These are phyloP conservation scores for Amaranthus palmeri DNA, from an alignment of 148 eudicot genomes.

Conservation along the genomic window DNA sequence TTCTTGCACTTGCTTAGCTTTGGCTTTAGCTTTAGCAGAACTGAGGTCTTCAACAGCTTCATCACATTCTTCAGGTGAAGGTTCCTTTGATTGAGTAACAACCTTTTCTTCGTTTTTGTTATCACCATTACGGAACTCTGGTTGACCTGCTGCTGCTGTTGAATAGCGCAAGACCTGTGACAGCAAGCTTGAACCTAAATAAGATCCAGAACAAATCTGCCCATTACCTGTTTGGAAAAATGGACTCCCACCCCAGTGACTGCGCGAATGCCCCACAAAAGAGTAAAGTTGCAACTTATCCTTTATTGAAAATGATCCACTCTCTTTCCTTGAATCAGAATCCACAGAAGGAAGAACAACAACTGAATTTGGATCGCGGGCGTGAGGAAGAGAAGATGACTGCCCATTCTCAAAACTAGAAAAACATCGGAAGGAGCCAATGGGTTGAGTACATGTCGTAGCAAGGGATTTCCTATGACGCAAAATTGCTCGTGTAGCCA, in stretches of 20 bases:
- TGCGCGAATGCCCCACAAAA: conserved; percentile 28
- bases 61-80: conserved; percentile 88
- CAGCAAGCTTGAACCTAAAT: conserved; percentile 33
- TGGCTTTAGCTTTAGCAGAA: conserved; percentile 68
- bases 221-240: conserved; percentile 24
- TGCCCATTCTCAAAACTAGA: conserved; percentile 34
- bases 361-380: conserved; percentile 27
- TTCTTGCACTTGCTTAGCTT: conserved; percentile 67
- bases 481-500: conserved; percentile 64
- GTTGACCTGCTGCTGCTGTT: conserved; percentile 50
- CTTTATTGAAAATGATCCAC: conserved; percentile 23
- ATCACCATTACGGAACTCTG: conserved; percentile 26
- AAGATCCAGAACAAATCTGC: conserved; percentile 26
- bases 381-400: conserved; percentile 26
- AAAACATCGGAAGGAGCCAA: conserved; percentile 30
- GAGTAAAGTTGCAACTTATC: conserved; percentile 27
- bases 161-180: conserved; percentile 36
- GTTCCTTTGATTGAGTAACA: conserved; percentile 48
- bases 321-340: conserved; percentile 27
- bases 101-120: conserved; percentile 41
- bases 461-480: conserved; percentile 42
- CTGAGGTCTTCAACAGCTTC: conserved; percentile 81
- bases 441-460: conserved; percentile 29
- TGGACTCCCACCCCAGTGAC: conserved; percentile 25
- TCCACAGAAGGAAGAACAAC: conserved; percentile 24